A percentile compares a stretch with the other conserved stretches of the same genome.
phyloP scores from a whole-genome alignment of 2,329 filamentous ascomycete genomes.

The Acarospora socialis region DNA sequence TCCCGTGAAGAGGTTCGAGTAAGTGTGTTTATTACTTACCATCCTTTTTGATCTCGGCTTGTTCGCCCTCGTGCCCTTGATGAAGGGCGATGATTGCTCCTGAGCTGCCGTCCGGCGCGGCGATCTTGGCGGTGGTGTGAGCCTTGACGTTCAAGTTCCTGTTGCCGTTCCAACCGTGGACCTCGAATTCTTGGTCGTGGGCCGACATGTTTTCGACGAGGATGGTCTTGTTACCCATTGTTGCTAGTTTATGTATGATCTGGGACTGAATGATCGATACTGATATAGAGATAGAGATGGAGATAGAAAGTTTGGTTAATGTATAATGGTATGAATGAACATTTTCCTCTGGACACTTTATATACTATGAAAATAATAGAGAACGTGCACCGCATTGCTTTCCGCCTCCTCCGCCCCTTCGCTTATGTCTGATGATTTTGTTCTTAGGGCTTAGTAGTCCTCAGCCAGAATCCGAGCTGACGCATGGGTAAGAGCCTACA shows the following conservation, averaged over 20 bases:
- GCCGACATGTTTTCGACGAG: conserved; percentile 24
- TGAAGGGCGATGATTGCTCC: conserved; percentile 29
- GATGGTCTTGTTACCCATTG: too few relatives aligned
- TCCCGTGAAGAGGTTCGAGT: neutral
- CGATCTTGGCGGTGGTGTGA: conserved; percentile 17
- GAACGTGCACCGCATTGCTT: too few relatives aligned
- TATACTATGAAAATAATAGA: too few relatives aligned
- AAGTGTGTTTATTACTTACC: conserved; percentile 13
- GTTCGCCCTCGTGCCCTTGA: conserved; percentile 25
- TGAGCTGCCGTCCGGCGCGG: conserved; percentile 22
- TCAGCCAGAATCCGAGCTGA: too few relatives aligned
- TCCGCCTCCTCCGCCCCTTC: too few relatives aligned
- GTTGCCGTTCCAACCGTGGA: conserved; percentile 25
- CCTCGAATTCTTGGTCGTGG: conserved; percentile 24
- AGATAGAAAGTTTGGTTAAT: neutral
- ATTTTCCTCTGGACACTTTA: too few relatives aligned
- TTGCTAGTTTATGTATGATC: conserved; percentile 18
- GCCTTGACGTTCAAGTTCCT: conserved; percentile 22
- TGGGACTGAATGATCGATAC: neutral
- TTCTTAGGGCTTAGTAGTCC: too few relatives aligned
- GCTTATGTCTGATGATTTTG: too few relatives aligned
- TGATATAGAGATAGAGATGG: neutral
- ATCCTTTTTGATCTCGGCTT: conserved; percentile 28
- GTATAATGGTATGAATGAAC: neutral
- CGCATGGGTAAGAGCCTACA: too few relatives aligned